Percentiles rank a stretch among this genome's conserved stretches.
Evolutionary conservation across 257 asterid species (phyloP).

Genomic region (Nicotiana otophora): DNA sequence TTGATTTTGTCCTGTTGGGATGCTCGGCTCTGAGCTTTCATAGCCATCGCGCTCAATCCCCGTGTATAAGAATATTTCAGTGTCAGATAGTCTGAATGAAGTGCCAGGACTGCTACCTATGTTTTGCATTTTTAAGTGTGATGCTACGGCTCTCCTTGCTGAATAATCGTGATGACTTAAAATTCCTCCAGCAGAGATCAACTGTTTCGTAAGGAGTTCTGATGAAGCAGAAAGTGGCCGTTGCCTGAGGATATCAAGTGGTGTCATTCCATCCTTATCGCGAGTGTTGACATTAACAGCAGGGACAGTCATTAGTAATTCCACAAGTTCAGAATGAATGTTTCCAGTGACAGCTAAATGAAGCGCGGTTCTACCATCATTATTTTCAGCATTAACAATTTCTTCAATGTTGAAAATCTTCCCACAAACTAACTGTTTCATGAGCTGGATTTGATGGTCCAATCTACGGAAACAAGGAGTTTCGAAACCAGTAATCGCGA

Average conservation of each 20-base stretch:
- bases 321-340: slow-evolving; percentile 69
- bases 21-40: slow-evolving; percentile 27
- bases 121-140: slow-evolving; percentile 66
- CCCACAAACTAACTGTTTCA: slow-evolving; percentile 52
- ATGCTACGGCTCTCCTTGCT: slow-evolving; percentile 62
- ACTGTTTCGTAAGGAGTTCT: slow-evolving; percentile 53
- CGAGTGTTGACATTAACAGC: slow-evolving; percentile 62
- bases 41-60: slow-evolving; percentile 54
- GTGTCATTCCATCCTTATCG: slow-evolving; percentile 63
- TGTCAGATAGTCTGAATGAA: slow-evolving; percentile 71
- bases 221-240: slow-evolving; percentile 65
- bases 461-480: slow-evolving; percentile 79
- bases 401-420: slow-evolving; percentile 41
- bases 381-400: slow-evolving; percentile 48
- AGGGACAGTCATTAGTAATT: slow-evolving; percentile 59
- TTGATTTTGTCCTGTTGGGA: slow-evolving; percentile 38
- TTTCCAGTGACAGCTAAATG: slow-evolving; percentile 74
- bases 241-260: slow-evolving; percentile 70
- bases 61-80: slow-evolving; percentile 60
- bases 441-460: slow-evolving; percentile 68
- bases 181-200: slow-evolving; percentile 83
- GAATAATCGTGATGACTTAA: slow-evolving; percentile 60
- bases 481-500: slow-evolving; percentile 74
- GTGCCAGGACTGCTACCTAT: slow-evolving; percentile 82
- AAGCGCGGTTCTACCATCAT: slow-evolving; percentile 66